Evolutionary conservation across 139 green algal species (phyloP).

Genomic region (Micromonas commoda): DNA sequence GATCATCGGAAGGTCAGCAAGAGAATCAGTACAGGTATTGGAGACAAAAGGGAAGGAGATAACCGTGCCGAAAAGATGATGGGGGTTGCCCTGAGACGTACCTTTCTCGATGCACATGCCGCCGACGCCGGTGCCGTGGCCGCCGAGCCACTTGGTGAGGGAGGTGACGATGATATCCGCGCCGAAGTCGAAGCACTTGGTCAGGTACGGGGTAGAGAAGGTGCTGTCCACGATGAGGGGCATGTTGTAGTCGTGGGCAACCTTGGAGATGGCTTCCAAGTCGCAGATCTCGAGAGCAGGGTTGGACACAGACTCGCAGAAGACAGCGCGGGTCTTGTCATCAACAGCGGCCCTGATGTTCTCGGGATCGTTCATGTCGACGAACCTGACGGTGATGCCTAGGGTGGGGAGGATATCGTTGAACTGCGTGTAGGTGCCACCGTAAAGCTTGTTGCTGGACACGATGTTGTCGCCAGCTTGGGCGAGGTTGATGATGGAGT

Average conservation of each 20-base stretch:
- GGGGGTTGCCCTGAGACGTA: no score
- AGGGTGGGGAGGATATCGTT: constrained; percentile 22
- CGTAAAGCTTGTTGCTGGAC: constrained; percentile 13
- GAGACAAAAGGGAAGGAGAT: no score
- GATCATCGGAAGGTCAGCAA: no score
- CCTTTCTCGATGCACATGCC: constrained; percentile 16
- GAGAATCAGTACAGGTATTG: no score
- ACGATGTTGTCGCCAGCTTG: constrained; percentile 26
- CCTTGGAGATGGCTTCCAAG: neutral
- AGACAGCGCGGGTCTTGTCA: constrained; percentile 13
- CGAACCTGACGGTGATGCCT: constrained; percentile 9
- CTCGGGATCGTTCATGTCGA: constrained; percentile 4
- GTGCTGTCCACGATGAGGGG: constrained; percentile 20
- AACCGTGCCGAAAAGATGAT: no score
- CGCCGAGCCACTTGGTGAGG: constrained; percentile 20
- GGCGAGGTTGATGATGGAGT: constrained; percentile 8
- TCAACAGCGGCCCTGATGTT: neutral
- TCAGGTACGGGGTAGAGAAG: constrained; percentile 18
- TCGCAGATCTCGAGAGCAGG: constrained; percentile 13
- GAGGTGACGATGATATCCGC: constrained; percentile 17
- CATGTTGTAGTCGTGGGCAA: constrained; percentile 2
- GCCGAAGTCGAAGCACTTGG: constrained; percentile 9
- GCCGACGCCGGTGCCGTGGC: constrained; percentile 17
- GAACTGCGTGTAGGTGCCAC: constrained; percentile 27
- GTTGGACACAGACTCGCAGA: constrained; percentile 22